Conservation (phyloP, 495 filamentous ascomycete species). For the Aspergillus saccharolyticus region DNA sequence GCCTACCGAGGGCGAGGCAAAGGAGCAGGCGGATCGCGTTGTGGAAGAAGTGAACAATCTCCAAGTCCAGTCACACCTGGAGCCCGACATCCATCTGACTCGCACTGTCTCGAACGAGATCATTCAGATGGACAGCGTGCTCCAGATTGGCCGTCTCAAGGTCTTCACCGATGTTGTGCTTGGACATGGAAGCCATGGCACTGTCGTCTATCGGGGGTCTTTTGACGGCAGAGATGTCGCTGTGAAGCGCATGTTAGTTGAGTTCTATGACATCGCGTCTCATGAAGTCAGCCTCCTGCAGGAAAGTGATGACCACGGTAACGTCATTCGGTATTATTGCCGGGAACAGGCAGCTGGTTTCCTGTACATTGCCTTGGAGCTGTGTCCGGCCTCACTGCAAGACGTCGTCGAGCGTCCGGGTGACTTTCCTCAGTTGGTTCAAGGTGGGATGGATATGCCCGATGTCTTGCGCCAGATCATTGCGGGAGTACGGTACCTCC, state of each 20-base stretch:
- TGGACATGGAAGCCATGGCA: constrained; percentile 79
- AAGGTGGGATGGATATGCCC: constrained; percentile 49
- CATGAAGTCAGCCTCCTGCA: constrained; percentile 87
- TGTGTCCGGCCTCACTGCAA: constrained; percentile 90
- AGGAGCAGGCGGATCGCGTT: constrained; percentile 40
- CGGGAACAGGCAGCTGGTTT: constrained; percentile 86
- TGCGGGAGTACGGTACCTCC: constrained; percentile 79
- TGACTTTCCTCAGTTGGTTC: constrained; percentile 53
- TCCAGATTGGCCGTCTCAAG: constrained; percentile 67
- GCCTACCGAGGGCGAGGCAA: constrained; percentile 36
- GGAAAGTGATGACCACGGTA: constrained; percentile 91
- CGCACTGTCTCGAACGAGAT: constrained; percentile 39
- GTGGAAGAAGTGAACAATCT: constrained; percentile 37
- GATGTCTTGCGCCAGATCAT: constrained; percentile 80
- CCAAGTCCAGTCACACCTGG: constrained; percentile 43
- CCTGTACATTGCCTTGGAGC: constrained; percentile 91
- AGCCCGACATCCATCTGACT: constrained; percentile 49
- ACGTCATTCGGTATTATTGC: constrained; percentile 94
- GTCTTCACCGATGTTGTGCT: constrained; percentile 70
- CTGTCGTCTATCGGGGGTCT: constrained; percentile 76
- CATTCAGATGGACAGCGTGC: constrained; percentile 42
- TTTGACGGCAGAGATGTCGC: constrained; percentile 91
- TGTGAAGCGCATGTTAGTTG: constrained; percentile 92
- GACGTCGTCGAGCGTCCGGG: constrained; percentile 74
- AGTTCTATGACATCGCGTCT: constrained; percentile 91